These are phyloP conservation scores for Tolypocladium ophioglossoides DNA, from an alignment of 2,329 filamentous ascomycete genomes.

Conservation along the genomic window DNA sequence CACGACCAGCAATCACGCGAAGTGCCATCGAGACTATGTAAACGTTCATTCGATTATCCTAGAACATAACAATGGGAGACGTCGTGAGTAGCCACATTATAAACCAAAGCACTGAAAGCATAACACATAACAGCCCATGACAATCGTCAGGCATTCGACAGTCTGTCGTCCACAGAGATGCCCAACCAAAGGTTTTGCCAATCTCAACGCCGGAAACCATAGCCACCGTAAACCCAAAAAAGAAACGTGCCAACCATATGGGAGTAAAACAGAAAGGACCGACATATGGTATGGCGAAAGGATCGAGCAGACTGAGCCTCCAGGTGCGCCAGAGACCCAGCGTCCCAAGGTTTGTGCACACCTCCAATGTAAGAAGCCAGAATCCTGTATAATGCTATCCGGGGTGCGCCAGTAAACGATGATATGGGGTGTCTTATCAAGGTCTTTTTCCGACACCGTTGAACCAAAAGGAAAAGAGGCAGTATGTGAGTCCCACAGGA, in stretches of 20 bases:
- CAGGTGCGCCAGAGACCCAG: background rate
- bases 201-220: background rate
- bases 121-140: background rate
- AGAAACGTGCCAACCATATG: background rate
- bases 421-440: background rate
- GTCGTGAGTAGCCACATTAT: background rate
- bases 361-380: background rate
- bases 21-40: background rate
- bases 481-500: background rate
- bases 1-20: background rate
- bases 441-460: background rate
- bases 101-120: background rate
- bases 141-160: background rate
- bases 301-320: background rate
- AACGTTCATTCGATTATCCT: background rate
- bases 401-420: background rate
- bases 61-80: background rate
- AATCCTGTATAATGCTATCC: background rate
- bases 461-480: background rate
- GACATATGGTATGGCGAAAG: background rate
- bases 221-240: background rate
- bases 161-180: background rate
- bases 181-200: background rate
- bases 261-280: background rate
- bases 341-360: background rate